Conservation (phyloP, 2,329 filamentous ascomycete species). For the Fusarium goolgardi region DNA sequence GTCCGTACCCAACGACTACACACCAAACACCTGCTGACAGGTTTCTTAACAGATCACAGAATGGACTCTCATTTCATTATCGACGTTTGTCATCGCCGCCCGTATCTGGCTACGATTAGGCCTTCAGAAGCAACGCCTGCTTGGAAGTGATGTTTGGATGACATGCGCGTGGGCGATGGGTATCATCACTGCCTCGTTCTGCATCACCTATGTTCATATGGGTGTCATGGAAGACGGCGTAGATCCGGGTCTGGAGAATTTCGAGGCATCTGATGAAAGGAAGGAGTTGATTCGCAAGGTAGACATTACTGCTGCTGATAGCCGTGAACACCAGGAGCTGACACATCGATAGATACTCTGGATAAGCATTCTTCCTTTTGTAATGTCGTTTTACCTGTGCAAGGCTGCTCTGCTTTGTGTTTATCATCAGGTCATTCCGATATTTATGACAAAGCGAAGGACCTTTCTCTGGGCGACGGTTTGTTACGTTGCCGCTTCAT, state of each 20-base stretch:
- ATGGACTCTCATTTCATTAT: constrained; percentile 31
- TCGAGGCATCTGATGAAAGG: neutral
- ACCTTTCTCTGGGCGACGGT: constrained; percentile 23
- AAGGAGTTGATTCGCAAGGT: constrained; percentile 9
- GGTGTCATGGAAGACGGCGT: constrained; percentile 19
- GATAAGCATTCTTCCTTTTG: constrained; percentile 28
- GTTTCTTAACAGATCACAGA: constrained; percentile 6
- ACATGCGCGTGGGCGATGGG: constrained; percentile 20
- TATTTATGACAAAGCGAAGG: constrained; percentile 27
- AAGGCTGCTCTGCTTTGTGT: constrained; percentile 31
- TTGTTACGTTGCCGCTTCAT: neutral
- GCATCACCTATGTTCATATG: constrained; percentile 7
- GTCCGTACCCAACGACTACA: neutral
- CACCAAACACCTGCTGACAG: neutral
- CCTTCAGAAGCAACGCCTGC: constrained; percentile 22
- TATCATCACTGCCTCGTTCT: neutral
- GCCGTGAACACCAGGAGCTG: fast-evolving
- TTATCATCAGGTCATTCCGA: constrained; percentile 22
- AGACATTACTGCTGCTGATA: fast-evolving
- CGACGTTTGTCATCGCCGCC: constrained; percentile 18
- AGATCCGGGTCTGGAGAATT: neutral
- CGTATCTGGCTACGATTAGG: constrained; percentile 32
- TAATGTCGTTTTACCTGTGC: constrained; percentile 27
- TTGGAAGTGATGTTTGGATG: constrained; percentile 32
- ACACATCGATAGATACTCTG: constrained; percentile 8